Evolutionary conservation across 176 grass and related monocot genomes (phyloP).

Genomic region (Luzula sylvatica): DNA sequence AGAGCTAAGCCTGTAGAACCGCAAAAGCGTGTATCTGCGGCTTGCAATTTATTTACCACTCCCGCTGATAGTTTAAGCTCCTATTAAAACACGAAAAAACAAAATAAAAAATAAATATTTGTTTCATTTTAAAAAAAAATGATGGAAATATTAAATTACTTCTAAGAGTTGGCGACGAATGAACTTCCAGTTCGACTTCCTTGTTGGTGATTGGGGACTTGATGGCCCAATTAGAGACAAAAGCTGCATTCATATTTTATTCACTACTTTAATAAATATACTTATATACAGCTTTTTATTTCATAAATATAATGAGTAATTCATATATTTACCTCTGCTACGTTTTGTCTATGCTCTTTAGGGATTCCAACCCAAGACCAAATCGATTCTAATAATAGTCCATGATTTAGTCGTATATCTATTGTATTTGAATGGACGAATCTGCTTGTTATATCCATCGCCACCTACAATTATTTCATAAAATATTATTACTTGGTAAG

Average conservation of each 20-base stretch:
- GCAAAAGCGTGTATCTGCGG: conserved; percentile 88
- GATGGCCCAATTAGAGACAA: conserved; percentile 59
- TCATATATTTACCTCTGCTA: conserved; percentile 62
- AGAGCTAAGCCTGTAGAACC: conserved; percentile 71
- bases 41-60: conserved; percentile 85
- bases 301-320: neutral
- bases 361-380: conserved; percentile 77
- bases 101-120: conserved; percentile 15
- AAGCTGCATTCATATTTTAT: conserved; percentile 32
- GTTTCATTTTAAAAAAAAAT: conserved; percentile 2
- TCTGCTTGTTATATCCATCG: conserved; percentile 53
- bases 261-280: no score
- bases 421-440: conserved; percentile 66
- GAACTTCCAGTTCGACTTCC: conserved; percentile 84
- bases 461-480: conserved; percentile 40
- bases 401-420: conserved; percentile 75
- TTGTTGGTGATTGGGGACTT: conserved; percentile 63
- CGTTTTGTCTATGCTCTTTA: conserved; percentile 53
- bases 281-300: no score
- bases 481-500: no score
- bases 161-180: conserved; percentile 80
- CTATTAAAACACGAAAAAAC: conserved; percentile 29
- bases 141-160: conserved; percentile 30
- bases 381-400: conserved; percentile 70
- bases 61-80: conserved; percentile 81